These are phyloP conservation scores for Microcyclosporella mali DNA, from an alignment of 2,329 filamentous ascomycete genomes.

Conservation along the genomic window DNA sequence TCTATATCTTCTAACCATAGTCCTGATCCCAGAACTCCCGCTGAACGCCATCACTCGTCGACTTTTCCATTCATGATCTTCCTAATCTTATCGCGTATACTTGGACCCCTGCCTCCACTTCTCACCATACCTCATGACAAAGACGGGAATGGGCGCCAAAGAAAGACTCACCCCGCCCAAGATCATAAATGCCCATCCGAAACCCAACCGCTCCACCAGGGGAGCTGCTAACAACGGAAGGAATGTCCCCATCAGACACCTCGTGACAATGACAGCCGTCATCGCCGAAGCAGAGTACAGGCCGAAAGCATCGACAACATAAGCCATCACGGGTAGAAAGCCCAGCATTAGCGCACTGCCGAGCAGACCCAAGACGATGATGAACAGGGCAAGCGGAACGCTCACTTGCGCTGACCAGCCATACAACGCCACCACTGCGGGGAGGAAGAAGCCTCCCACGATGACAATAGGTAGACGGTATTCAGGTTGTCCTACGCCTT, in stretches of 20 bases:
- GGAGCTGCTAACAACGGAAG: constrained; percentile 41
- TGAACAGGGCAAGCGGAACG: constrained; percentile 50
- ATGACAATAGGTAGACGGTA: constrained; percentile 57
- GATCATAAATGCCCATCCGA: constrained; percentile 35
- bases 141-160: constrained; percentile 24
- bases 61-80: neutral
- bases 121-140: constrained; percentile 24
- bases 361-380: constrained; percentile 49
- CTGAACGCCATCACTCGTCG: neutral
- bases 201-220: constrained; percentile 36
- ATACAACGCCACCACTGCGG: constrained; percentile 51
- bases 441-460: constrained; percentile 47
- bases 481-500: constrained; percentile 44
- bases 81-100: constrained; percentile 22
- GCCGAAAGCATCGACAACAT: constrained; percentile 43
- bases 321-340: constrained; percentile 41
- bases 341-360: constrained; percentile 42
- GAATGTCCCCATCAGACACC: constrained; percentile 40
- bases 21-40: too few species aligned
- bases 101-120: constrained; percentile 22
- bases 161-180: constrained; percentile 19
- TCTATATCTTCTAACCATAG: too few species aligned
- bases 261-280: constrained; percentile 39
- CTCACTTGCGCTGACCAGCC: constrained; percentile 50
- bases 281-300: constrained; percentile 42